Percentiles rank a stretch among this genome's conserved stretches.
Conservation (phyloP, 495 filamentous ascomycete species). For the Barbatosphaeria neglecta region DNA sequence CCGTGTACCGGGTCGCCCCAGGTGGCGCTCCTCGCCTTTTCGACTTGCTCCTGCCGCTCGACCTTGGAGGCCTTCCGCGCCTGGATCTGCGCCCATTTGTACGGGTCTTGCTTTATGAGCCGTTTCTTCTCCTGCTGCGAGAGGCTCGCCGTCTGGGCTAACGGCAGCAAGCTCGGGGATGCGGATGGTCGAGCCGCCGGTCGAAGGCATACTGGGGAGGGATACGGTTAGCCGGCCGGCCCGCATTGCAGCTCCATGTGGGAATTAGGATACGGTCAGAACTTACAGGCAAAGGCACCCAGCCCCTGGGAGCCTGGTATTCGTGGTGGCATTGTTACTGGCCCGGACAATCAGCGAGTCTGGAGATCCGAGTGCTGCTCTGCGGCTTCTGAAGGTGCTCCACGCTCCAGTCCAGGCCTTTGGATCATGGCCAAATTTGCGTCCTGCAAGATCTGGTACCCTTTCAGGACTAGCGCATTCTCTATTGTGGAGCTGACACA, state of each 20-base stretch:
- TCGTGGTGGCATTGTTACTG: slow-evolving; percentile 58
- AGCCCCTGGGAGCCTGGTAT: slow-evolving; percentile 52
- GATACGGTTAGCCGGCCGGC: slow-evolving; percentile 12
- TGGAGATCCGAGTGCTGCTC: no score
- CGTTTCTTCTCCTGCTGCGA: slow-evolving; percentile 33
- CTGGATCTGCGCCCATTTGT: slow-evolving; percentile 57
- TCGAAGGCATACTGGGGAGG: slow-evolving; percentile 33
- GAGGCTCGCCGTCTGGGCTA: slow-evolving; percentile 39
- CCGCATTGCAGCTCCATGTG: background rate
- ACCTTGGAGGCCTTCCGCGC: slow-evolving; percentile 73
- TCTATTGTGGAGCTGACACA: no score
- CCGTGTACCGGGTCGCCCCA: slow-evolving; percentile 71
- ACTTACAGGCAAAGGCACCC: slow-evolving; percentile 50
- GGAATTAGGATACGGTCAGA: background rate
- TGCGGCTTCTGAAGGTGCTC: no score
- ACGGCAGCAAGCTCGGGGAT: slow-evolving; percentile 24
- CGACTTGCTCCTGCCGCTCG: slow-evolving; percentile 54
- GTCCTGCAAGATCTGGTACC: no score
- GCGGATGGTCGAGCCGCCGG: slow-evolving; percentile 22
- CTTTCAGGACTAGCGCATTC: no score
- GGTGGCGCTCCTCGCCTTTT: slow-evolving; percentile 43
- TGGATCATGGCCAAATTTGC: no score
- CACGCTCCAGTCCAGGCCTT: no score
- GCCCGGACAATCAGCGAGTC: no score
- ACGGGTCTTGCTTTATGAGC: slow-evolving; percentile 47